Base-by-base conservation (phyloP, 192 early-diverging fungal species). In the Coemansia erecta region DNA sequence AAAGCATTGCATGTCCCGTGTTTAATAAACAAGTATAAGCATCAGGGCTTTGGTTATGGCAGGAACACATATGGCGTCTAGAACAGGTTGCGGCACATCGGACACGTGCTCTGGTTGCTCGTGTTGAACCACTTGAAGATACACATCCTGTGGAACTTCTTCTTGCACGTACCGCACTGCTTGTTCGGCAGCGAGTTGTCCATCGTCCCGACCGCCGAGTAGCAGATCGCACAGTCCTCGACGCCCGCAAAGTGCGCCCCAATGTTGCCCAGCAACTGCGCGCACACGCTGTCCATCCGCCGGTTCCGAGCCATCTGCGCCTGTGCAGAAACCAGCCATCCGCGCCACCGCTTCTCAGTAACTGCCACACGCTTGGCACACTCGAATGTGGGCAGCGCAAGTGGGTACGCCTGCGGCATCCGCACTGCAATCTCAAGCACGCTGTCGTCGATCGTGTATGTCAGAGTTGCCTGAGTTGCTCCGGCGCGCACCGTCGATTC, bases 191-290 rank as follows among this genome's bases (percentile, higher is more conserved):
- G 66, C 14, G 87, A 85, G 52, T 88, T 82, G 73, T 97, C 95
- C 54, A 90, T 79, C 3, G 91, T 83, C 35, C 92, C 90, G 15
- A 99, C 91, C 46, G 97, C 88, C 21, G 93, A 97, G 68, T 98
- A 99, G 80, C 95, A 98, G 64, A 99, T 98, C 2, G 91, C 86
- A 64, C 96, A 99, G 68, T 97, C 94, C 63, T 97, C 96, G 33
- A 95, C 88, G n/a, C 95, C 97, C 39, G 91, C 88, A 80, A 98
- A 97, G 66, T 95, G 94, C 37, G 94, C 74, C n/a, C 82, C 80
- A 18, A 95, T 85, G 66, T 99, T 99, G 56, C 85, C 86, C 43
- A 89, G 77, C 58, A 94, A 89, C 53, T 93, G 67, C 5, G 80
- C 78, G 45, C 97, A 69, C 0, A 90, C 91, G 60, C 92, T 89